Evolutionary conservation across 805 yeast genomes (phyloP), one percentile per base, ranked within the genome.

Genomic region (Kazachstania psychrophila): DNA sequence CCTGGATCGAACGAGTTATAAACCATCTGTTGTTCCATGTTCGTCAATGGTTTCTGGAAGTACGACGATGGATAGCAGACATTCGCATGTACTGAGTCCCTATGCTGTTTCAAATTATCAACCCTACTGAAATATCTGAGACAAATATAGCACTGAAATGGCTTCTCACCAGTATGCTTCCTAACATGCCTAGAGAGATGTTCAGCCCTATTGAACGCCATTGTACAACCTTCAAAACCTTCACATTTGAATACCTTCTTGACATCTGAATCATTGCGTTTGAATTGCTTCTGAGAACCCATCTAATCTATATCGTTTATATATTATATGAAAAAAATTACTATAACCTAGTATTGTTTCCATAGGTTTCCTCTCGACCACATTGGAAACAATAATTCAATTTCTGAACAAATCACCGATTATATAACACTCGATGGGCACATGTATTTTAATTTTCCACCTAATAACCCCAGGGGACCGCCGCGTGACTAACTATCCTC

Each of bases 121-220:
- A 87, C 63, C 28, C 96, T 69, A 14, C 86, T 77, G 55, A 87
- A 87, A 53, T 75, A 72, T 52, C 87, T 77, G 23, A 77, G 66
- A 56, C 94, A 84, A 56, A 80, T 81, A 33, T 79, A 80, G 58
- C 96, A 87, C 37, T 82, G 76, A 57, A 86, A 87, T 2, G 96
- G 96, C 39, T 95, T 68, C 58, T 87, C 96, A 29, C 96, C 96
- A 0, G 96, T 88, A 57, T 87, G 96, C 51, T 87, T 88, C 40
- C 96, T 66, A 37, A 88, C 80, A 62, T 87, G 96, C 41, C 96
- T 69, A 1, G 95, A 95, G 47, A 87, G 69, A 60, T 88, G 96
- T 56, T 88, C 96, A 7, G 92, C 79, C 34, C 96, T 68, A 2
- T 95, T 83, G 60, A 87, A 87, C 6, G 88, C 72, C 95, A 88